Evolutionary conservation across 805 yeast species (phyloP), one percentile per base, ranked within the genome.

Genomic region (Limtongia smithiae): DNA sequence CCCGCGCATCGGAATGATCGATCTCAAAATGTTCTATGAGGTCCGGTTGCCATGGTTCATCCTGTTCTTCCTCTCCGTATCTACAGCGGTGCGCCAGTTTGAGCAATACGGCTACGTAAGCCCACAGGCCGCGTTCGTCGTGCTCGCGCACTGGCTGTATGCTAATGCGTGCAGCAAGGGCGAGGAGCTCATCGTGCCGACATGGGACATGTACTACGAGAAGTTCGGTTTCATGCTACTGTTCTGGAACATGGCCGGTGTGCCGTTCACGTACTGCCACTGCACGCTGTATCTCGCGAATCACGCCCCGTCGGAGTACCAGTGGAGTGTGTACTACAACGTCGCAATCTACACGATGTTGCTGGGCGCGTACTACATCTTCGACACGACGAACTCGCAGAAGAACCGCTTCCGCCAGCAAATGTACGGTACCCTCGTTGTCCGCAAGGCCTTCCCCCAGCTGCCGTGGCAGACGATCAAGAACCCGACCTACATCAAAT

Each of bases 131-230:
- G 72, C 74, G 40, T 80, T 84, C 57, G 74, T 89, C 34, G 69
- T 86, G 58, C 71, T 84, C 52, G 97, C 95, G 12, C 94, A 91
- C 68, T 93, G 94, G 85, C 73, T 89, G 41, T 93, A 93, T 65
- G 96, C 95, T 54, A 91, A 93, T 65, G 96, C 97, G 2, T 91
- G 97, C 70, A 83, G 95, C 49, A 93, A 93, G 71, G 98, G 97
- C 61, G 98, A 93, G 71, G 97, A 93, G 68, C 74, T 91, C 62
- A 93, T 93, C 66, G 95, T 90, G 55, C 96, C 97, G 61, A 85
- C 96, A 17, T 93, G 98, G 97, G 98, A 93, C 69, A 91, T 93
- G 97, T 96, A 95, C 28, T 93, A 93, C 69, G 98, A 93, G 69
- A 93, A 93, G 71, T 93, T 93, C 63, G 98, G 98, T n/a, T 93